Evolutionary conservation across 2,329 filamentous ascomycete species (phyloP).

Genomic region (Fusarium sp.): DNA sequence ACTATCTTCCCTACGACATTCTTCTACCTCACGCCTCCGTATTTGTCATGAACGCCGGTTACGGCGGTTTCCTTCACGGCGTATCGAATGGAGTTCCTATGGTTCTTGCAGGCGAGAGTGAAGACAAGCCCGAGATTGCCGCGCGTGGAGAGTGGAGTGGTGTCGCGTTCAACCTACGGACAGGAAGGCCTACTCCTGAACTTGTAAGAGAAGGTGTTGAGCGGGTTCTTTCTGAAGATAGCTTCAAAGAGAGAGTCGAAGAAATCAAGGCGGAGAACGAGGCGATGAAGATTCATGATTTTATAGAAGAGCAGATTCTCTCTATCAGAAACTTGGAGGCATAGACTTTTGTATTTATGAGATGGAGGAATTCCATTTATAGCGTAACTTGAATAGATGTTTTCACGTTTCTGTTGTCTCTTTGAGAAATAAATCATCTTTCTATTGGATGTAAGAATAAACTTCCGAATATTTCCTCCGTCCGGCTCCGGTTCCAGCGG

Average conservation of each 20-base stretch:
- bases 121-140: constrained; percentile 57
- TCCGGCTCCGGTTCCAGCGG: constrained; percentile 27
- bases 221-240: constrained; percentile 45
- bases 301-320: constrained; percentile 41
- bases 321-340: neutral
- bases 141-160: constrained; percentile 57
- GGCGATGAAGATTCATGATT: constrained; percentile 41
- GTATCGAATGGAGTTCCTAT: constrained; percentile 59
- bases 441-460: neutral
- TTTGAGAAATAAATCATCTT: neutral
- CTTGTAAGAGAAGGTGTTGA: constrained; percentile 48
- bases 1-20: constrained; percentile 61
- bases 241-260: constrained; percentile 48
- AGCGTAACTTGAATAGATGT: neutral
- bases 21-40: constrained; percentile 57
- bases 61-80: constrained; percentile 59
- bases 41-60: constrained; percentile 62
- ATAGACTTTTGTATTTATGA: neutral
- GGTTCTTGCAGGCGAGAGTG: constrained; percentile 56
- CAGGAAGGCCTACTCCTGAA: constrained; percentile 47
- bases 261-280: constrained; percentile 51
- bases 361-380: neutral
- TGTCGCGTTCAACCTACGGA: constrained; percentile 57
- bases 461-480: constrained; percentile 22
- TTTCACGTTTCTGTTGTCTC: neutral